Evolutionary conservation across 805 yeast genomes (phyloP), one percentile per base, ranked within the genome.

Genomic region (Martiniozyma abietophila): DNA sequence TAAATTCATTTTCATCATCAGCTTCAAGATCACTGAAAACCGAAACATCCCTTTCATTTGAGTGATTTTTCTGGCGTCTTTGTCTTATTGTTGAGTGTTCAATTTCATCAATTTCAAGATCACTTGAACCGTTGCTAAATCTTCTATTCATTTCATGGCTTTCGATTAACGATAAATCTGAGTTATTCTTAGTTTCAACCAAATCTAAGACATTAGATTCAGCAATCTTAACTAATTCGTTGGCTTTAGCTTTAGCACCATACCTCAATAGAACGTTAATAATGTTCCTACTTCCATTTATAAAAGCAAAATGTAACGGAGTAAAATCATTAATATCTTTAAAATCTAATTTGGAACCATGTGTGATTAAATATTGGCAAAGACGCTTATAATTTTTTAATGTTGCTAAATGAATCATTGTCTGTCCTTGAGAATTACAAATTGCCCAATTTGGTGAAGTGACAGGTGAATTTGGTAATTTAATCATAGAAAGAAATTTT

Each of bases 231-330:
- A 49, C 56, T 40, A 54, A 61, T 42, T 70, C 56, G 44, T 71
- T 74, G 1, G 89, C 80, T 33, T 76, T 78, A 8, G 19, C 32
- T 10, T 21, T 23, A 19, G 19, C 19, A 11, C 32, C 32, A 51
- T 80, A 76, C 24, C 68, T 75, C 27, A 78, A 51, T 42, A 83
- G 64, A 27, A 78, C 49, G 28, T 69, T 66, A 41, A 83, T 80
- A 25, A 80, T 64, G 30, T 71, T 77, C 33, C 82, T 62, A 49
- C 80, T 70, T 21, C 95, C 95, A 44, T 68, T 65, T 46, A 88
- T 54, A 21, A 85, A 72, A 0, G 96, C 95, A 50, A 81, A 77
- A 54, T 88, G 95, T 38, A 92, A 62, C 4, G 98, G 95, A 0
- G 96, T 79, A 42, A 73, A 72, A 1, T 95, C 96, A 51, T 78